Evolutionary conservation across 2,329 filamentous ascomycete species (phyloP).

Genomic region (Colletotrichum spinosum): DNA sequence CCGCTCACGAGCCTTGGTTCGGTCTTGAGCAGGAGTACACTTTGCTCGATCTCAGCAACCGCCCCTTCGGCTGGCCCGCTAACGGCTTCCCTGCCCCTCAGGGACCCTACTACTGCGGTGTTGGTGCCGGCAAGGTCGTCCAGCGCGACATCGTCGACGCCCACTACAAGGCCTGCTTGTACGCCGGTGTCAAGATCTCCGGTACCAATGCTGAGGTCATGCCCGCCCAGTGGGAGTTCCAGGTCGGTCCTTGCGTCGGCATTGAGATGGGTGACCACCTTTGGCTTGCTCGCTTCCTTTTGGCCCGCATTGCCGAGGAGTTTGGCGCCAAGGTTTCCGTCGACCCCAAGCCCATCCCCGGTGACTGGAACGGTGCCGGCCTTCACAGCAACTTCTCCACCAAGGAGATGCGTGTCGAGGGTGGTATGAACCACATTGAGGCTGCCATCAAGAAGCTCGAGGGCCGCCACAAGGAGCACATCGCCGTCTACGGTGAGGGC

Average conservation of each 20-base stretch:
- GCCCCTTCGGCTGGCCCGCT: slow-evolving; percentile 84
- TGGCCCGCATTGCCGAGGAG: slow-evolving; percentile 92
- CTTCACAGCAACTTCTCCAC: slow-evolving; percentile 96
- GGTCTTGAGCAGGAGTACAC: slow-evolving; percentile 90
- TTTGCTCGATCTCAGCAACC: slow-evolving; percentile 84
- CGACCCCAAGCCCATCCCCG: slow-evolving; percentile 93
- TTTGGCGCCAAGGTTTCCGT: slow-evolving; percentile 97
- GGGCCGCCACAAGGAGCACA: slow-evolving; percentile 83
- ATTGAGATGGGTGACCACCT: slow-evolving; percentile 97
- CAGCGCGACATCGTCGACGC: slow-evolving; percentile 98
- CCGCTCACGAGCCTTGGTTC: slow-evolving; percentile 91
- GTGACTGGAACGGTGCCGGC: slow-evolving; percentile 91
- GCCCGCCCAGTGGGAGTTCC: slow-evolving; percentile 98
- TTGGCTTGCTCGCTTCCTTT: slow-evolving; percentile 87
- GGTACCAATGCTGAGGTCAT: slow-evolving; percentile 99
- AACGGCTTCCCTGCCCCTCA: slow-evolving; percentile 92
- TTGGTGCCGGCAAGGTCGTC: slow-evolving; percentile 95
- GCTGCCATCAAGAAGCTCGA: slow-evolving; percentile 86
- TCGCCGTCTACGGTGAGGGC: slow-evolving; percentile 93
- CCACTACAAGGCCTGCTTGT: slow-evolving; percentile 78
- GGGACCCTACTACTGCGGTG: slow-evolving; percentile 92
- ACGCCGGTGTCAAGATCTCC: slow-evolving; percentile 91
- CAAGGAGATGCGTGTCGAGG: slow-evolving; percentile 86
- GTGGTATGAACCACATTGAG: slow-evolving; percentile 94
- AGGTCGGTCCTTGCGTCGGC: slow-evolving; percentile 89